Conservation (phyloP, 2,329 filamentous ascomycete genomes). For the Colletotrichum scovillei region DNA sequence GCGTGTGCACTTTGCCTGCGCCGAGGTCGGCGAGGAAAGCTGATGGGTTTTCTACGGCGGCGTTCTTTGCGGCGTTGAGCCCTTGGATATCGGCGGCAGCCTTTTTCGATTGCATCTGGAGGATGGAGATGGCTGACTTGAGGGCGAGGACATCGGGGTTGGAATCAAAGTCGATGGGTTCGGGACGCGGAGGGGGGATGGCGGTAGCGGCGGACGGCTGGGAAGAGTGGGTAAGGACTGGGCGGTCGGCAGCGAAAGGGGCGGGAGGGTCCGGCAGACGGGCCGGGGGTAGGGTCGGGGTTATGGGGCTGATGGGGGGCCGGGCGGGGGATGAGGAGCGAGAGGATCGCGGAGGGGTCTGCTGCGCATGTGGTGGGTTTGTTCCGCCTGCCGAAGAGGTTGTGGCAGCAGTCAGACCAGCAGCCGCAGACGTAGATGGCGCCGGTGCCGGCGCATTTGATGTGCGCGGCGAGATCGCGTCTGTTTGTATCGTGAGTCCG, state of each 20-base stretch:
- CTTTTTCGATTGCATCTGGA: conserved; percentile 87
- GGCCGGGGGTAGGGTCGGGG: conserved; percentile 58
- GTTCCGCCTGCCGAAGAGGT: conserved; percentile 6
- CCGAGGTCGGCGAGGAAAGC: conserved; percentile 77
- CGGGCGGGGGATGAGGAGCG: conserved; percentile 55
- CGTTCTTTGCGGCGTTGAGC: conserved; percentile 76
- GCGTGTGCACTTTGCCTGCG: conserved; percentile 67
- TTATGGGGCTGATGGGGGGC: conserved; percentile 68
- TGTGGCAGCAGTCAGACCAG: conserved; percentile 1
- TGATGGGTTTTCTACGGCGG: conserved; percentile 77
- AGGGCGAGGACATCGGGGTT: conserved; percentile 92
- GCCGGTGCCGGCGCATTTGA: conserved; percentile 36
- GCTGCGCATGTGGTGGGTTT: conserved; percentile 8
- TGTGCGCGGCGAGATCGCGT: conserved; percentile 36
- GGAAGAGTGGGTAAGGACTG: conserved; percentile 56
- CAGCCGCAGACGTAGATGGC: conserved; percentile 11
- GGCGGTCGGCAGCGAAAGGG: conserved; percentile 47
- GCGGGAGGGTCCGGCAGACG: conserved; percentile 42
- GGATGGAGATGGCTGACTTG: conserved; percentile 83
- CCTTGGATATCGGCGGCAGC: conserved; percentile 80
- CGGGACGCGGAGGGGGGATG: conserved; percentile 59
- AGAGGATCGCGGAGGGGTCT: conserved; percentile 34
- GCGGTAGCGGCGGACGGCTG: conserved; percentile 51
- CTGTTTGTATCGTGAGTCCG: conserved; percentile 43
- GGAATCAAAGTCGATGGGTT: conserved; percentile 67